phyloP scores from a whole-genome alignment of 208 protist species.

The Leishmania turanica region DNA sequence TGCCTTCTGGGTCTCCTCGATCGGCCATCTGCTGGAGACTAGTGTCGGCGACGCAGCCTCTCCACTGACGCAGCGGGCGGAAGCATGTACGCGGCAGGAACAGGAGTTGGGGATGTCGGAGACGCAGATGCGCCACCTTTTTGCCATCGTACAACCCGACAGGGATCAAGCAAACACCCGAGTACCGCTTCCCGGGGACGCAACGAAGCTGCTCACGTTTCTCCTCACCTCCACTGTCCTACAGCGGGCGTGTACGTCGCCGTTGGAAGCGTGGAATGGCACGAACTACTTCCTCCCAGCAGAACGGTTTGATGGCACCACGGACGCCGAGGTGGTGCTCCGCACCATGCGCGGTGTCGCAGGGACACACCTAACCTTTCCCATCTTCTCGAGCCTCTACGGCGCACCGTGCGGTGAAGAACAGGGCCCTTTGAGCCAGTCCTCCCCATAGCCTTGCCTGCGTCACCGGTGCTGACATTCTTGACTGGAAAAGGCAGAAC shows the following conservation, averaged over 20 bases:
- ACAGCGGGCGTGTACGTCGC: not conserved
- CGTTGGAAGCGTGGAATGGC: slow-evolving; percentile 18
- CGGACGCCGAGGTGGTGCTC: slow-evolving; percentile 1
- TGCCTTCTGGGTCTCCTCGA: slow-evolving; percentile 69
- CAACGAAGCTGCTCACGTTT: slow-evolving; percentile 3
- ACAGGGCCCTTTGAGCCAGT: not conserved
- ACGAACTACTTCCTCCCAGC: slow-evolving; percentile 23
- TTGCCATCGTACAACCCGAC: slow-evolving; percentile 1
- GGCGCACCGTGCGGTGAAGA: not conserved
- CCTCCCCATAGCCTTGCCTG: not conserved
- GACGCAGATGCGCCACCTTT: slow-evolving; percentile 9
- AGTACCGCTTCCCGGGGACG: not conserved
- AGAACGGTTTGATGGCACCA: slow-evolving; percentile 15
- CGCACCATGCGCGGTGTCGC: not conserved
- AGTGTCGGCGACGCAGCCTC: not conserved
- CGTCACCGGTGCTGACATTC: not conserved
- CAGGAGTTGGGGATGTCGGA: not conserved
- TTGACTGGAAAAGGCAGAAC: not conserved
- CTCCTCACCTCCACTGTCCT: slow-evolving; percentile 1
- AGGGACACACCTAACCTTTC: not conserved
- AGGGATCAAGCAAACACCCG: not conserved
- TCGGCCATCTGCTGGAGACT: slow-evolving; percentile 38
- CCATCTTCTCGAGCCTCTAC: not conserved
- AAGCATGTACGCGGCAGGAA: slow-evolving; percentile 6
- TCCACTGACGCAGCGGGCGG: not conserved